These are phyloP conservation scores for Kregervanrija fluxuum DNA, from an alignment of 805 yeast genomes.

Conservation along the genomic window DNA sequence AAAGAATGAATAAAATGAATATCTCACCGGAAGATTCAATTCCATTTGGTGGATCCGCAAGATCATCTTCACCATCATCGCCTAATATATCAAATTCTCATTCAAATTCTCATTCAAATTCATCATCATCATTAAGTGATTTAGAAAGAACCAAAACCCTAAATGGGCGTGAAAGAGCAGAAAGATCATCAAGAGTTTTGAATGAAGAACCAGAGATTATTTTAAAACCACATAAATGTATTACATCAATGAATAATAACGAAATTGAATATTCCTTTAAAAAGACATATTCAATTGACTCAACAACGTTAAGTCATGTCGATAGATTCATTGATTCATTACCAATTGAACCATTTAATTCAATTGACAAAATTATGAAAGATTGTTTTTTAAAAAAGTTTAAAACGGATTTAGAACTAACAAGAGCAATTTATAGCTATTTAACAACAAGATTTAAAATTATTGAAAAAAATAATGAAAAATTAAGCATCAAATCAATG, in stretches of 20 bases:
- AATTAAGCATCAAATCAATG: constrained; percentile 24
- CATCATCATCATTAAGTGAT: constrained; percentile 35
- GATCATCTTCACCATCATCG: not conserved
- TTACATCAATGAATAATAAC: constrained; percentile 39
- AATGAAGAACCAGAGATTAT: constrained; percentile 54
- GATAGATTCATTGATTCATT: constrained; percentile 35
- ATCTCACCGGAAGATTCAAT: constrained; percentile 12
- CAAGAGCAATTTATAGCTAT: constrained; percentile 59
- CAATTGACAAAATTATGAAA: constrained; percentile 48
- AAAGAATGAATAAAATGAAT: constrained; percentile 8
- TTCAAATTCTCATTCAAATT: not conserved
- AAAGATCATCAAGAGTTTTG: constrained; percentile 58
- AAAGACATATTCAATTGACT: constrained; percentile 14
- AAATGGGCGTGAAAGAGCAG: constrained; percentile 58
- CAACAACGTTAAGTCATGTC: constrained; percentile 30
- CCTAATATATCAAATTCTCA: not conserved
- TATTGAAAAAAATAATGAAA: constrained; percentile 30
- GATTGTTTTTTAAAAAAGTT: constrained; percentile 48
- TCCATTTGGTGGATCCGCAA: constrained; percentile 32
- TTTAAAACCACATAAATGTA: constrained; percentile 51
- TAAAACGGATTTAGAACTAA: constrained; percentile 44
- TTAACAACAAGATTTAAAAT: constrained; percentile 53
- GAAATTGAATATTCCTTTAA: constrained; percentile 25
- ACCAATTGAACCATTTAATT: constrained; percentile 33
- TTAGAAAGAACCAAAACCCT: constrained; percentile 68